These are phyloP conservation scores for Cryptococcus sp. DNA, from an alignment of 1,284 basidiomycete genomes.

Conservation along the genomic window DNA sequence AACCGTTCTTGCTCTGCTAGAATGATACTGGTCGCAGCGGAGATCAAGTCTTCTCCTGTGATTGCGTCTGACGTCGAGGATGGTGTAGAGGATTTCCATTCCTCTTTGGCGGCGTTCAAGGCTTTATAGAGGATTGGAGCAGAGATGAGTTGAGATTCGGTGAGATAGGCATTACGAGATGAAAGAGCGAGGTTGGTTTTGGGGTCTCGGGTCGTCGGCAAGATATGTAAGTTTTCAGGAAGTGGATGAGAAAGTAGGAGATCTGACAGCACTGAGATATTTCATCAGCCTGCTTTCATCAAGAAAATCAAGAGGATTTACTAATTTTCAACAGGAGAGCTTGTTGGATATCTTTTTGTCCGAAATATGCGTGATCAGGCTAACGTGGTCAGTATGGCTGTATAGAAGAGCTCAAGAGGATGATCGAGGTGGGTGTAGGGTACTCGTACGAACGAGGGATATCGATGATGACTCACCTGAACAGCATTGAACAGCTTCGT, in stretches of 20 bases:
- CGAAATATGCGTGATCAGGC: slow-evolving; percentile 91
- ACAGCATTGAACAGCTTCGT: slow-evolving; percentile 92
- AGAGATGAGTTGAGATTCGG: slow-evolving; percentile 57
- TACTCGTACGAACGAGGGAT: too few species aligned
- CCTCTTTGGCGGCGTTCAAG: slow-evolving; percentile 55
- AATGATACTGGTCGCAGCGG: slow-evolving; percentile 43
- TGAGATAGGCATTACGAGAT: slow-evolving; percentile 84
- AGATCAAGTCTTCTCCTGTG: slow-evolving; percentile 57
- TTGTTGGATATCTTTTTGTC: slow-evolving; percentile 98
- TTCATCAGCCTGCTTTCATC: not conserved
- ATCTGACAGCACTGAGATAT: slow-evolving; percentile 62
- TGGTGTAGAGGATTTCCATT: slow-evolving; percentile 54
- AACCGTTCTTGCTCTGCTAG: slow-evolving; percentile 43
- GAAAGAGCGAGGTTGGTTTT: slow-evolving; percentile 74
- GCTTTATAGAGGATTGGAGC: slow-evolving; percentile 73
- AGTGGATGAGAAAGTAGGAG: slow-evolving; percentile 73
- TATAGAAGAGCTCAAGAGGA: too few species aligned
- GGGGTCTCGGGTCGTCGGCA: slow-evolving; percentile 68
- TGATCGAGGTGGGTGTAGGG: too few species aligned
- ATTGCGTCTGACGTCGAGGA: slow-evolving; percentile 14
- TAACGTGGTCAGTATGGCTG: slow-evolving; percentile 34
- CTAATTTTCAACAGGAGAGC: slow-evolving; percentile 76
- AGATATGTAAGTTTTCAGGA: slow-evolving; percentile 65
- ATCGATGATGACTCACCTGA: slow-evolving; percentile 55
- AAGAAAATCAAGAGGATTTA: slow-evolving; percentile 15